Base-by-base conservation (phyloP, 495 filamentous ascomycete species). In the Thermochaetoides thermophila region DNA sequence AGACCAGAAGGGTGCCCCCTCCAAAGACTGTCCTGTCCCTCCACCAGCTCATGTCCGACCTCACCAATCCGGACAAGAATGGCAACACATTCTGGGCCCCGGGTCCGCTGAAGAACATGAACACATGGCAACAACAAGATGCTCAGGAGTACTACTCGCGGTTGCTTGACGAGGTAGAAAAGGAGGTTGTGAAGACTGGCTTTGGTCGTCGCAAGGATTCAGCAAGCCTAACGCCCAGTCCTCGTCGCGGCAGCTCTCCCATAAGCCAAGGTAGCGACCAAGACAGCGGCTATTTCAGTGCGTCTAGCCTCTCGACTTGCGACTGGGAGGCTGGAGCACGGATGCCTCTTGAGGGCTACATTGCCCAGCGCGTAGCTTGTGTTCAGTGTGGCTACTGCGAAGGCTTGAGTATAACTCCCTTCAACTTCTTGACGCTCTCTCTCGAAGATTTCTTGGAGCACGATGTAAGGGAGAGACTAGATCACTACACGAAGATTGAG, bases 121-220 rank as follows among this genome's bases (percentile, higher is more conserved):
- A 76, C 48, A 87, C 78, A 29, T 89, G 79, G 76, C 78, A 93
- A 52, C 91, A 99, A 47, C 91, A 99, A 49, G 91, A 99, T 61
- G 91, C 91, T 4, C 91, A 99, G 53, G 91, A 99, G 53, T 99
- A 94, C 49, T 93, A 81, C 35, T 84, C 84, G 12, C 92, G 86
- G 44, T 59, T 99, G 16, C 62, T 93, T 34, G 82, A 87, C 31
- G 74, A 86, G 40, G 59, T 99, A 27, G 84, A 96, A 44, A 76
- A 77, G 43, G 85, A 91, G 42, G 61, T 81, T 17, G 52, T 58
- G 12, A 63, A 64, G 30, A 43, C 52, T 16, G 44, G 58, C 27
- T 54, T 63, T 18, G 22, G 34, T 11, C 38, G 47, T 24, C 17
- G 46, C 35, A 23, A 40, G 10, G 31, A 35, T 14, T n/a, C n/a